Conservation (phyloP, 306 rosid species). For the Sphenostylis stenocarpa region DNA sequence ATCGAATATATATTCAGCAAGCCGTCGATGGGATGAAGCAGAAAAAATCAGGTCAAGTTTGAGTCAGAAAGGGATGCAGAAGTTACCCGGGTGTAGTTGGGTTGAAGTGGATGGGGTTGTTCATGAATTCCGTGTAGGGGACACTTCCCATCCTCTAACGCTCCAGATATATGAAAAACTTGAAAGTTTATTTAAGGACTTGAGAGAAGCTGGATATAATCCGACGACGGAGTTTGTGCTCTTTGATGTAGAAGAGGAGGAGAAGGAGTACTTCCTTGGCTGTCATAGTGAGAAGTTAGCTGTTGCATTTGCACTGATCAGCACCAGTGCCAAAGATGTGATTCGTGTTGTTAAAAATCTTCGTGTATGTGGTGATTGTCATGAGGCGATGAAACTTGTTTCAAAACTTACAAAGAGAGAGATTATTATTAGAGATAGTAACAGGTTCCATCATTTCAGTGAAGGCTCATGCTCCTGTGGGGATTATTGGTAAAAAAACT, state of each 20-base stretch:
- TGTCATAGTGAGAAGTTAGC: constrained; percentile 80
- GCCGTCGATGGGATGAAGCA: constrained; percentile 62
- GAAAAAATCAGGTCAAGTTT: constrained; percentile 55
- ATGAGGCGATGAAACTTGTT: constrained; percentile 65
- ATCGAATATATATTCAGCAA: constrained; percentile 73
- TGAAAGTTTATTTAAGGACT: constrained; percentile 51
- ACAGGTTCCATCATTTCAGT: constrained; percentile 62
- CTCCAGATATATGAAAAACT: constrained; percentile 64
- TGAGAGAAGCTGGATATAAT: constrained; percentile 64
- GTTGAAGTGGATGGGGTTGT: constrained; percentile 61
- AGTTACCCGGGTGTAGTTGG: constrained; percentile 74
- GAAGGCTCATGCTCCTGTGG: constrained; percentile 70
- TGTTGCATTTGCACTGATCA: constrained; percentile 68
- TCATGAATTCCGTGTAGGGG: constrained; percentile 74
- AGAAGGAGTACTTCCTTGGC: constrained; percentile 69
- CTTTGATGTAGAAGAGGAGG: constrained; percentile 76
- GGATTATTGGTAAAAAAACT: constrained; percentile 59
- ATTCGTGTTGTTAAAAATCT: constrained; percentile 77
- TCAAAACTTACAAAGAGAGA: constrained; percentile 61
- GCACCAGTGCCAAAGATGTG: constrained; percentile 37
- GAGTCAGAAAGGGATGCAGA: constrained; percentile 59
- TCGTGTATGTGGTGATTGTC: constrained; percentile 74
- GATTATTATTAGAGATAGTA: constrained; percentile 62
- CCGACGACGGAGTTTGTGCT: constrained; percentile 77
- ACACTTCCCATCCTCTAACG: constrained; percentile 58